phyloP scores from a whole-genome alignment of 129 eudicot species.

The Tanacetum coccineum region DNA sequence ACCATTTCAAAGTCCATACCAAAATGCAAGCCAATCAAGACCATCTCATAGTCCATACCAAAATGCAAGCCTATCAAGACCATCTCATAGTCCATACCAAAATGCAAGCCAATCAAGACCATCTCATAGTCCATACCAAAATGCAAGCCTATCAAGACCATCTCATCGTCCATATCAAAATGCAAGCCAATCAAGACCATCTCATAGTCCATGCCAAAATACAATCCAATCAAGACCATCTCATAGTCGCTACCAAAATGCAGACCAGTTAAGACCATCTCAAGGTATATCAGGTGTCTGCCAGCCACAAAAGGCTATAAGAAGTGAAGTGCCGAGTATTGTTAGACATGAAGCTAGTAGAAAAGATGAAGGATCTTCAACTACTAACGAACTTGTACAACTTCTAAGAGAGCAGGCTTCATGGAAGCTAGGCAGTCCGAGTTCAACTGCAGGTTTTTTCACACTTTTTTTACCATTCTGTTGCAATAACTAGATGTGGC shows the following conservation, averaged over 20 bases:
- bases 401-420: slow-evolving; percentile 70
- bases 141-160: slow-evolving; percentile 38
- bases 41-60: not conserved
- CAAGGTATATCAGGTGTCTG: slow-evolving; percentile 21
- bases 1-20: not conserved
- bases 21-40: slow-evolving; percentile 24
- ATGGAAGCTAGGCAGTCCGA: slow-evolving; percentile 33
- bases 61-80: slow-evolving; percentile 28
- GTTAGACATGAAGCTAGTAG: slow-evolving; percentile 29
- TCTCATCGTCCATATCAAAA: slow-evolving; percentile 26
- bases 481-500: not conserved
- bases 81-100: slow-evolving; percentile 24
- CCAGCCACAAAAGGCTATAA: slow-evolving; percentile 34
- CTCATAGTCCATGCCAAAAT: no score
- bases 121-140: slow-evolving; percentile 25
- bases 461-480: not conserved
- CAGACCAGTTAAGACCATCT: slow-evolving; percentile 29
- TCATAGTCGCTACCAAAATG: slow-evolving; percentile 24
- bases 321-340: slow-evolving; percentile 20
- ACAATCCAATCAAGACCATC: slow-evolving; percentile 24
- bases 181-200: no score
- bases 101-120: slow-evolving; percentile 26
- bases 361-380: slow-evolving; percentile 41
- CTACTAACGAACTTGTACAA: slow-evolving; percentile 60
- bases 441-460: slow-evolving; percentile 31